Base-by-base conservation (phyloP, 2,329 filamentous ascomycete genomes). In the Xylaria sp. region DNA sequence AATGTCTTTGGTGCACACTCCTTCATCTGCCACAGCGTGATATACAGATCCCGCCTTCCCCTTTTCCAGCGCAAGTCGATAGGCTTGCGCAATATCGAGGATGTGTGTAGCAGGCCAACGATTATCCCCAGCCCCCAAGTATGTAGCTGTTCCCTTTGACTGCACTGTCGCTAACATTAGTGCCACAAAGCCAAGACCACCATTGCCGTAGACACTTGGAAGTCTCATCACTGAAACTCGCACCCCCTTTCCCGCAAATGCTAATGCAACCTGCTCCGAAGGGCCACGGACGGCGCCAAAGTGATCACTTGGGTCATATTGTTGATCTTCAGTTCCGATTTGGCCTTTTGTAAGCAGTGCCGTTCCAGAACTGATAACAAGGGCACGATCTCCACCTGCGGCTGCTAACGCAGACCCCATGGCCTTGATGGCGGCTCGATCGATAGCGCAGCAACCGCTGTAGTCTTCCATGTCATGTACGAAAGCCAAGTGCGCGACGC, bases 181-280 rank as follows among this genome's bases (percentile, higher is more conserved):
- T 9, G 66, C 59, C 9, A 68, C 39, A 20, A 54, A 69, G 9
- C 67, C 67, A 32, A 65, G 58, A 10, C 57, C 51, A 1, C 67
- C 67, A 9, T 56, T 32, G 23, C 67, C 63, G 37, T 63, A 65
- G 1, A 69, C 58, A 15, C 56, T 66, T 13, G 67, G 67, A 23
- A 69, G 67, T 7, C 67, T 41, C 57, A 69, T 65, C n/a, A 69
- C 58, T 8, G 62, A 66, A 20, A 65, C 63, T 2, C 67, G 67
- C 52, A 66, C 63, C 23, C 63, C 67, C 15, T 51, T 63, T 8
- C 50, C 54, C 6, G 63, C 63, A 28, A 66, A 69, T 23, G 55
- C 50, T 28, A 66, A 57, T 28, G 67, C 63, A 3, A 48, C 28
- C 8, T 20, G 0, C 54, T 69, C 67, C 0, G 63, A 51, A n/a